Percentiles rank a stretch among this genome's conserved stretches.
Conservation (phyloP, 2,329 filamentous ascomycete species). For the Fusarium dimerum region DNA sequence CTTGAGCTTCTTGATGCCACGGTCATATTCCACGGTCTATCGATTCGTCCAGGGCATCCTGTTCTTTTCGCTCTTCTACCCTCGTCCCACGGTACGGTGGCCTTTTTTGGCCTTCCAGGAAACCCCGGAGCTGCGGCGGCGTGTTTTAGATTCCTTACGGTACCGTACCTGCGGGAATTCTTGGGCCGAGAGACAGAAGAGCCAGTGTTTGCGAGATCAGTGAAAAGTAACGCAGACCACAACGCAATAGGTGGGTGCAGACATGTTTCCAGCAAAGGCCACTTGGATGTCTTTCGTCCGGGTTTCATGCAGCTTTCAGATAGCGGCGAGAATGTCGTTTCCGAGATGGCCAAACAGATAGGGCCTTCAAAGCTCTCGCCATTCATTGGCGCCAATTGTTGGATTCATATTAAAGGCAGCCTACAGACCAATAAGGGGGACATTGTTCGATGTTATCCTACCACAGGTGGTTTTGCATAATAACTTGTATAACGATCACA, state of each 20-base stretch:
- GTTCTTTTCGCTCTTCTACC: not conserved
- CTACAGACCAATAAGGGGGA: not conserved
- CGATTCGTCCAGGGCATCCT: not conserved
- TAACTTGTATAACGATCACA: no score
- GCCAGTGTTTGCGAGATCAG: not conserved
- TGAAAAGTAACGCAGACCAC: not conserved
- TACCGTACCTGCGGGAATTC: not conserved
- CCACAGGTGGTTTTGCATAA: not conserved
- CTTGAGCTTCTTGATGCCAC: not conserved
- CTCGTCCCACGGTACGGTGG: not conserved
- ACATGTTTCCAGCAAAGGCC: not conserved
- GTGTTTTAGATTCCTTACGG: not conserved
- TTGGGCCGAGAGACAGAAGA: not conserved
- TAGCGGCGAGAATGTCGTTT: not conserved
- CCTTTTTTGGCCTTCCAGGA: not conserved
- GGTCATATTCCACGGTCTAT: not conserved
- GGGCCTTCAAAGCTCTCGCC: not conserved
- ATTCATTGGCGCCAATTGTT: not conserved
- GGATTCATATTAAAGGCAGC: not conserved
- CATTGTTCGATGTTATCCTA: not conserved
- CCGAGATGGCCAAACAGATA: not conserved
- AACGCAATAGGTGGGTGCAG: not conserved
- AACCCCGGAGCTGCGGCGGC: not conserved
- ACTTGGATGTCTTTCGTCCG: not conserved
- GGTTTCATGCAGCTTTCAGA: not conserved